Base-by-base conservation (phyloP, 345 rosid species). In the Rubroshorea leprosula region DNA sequence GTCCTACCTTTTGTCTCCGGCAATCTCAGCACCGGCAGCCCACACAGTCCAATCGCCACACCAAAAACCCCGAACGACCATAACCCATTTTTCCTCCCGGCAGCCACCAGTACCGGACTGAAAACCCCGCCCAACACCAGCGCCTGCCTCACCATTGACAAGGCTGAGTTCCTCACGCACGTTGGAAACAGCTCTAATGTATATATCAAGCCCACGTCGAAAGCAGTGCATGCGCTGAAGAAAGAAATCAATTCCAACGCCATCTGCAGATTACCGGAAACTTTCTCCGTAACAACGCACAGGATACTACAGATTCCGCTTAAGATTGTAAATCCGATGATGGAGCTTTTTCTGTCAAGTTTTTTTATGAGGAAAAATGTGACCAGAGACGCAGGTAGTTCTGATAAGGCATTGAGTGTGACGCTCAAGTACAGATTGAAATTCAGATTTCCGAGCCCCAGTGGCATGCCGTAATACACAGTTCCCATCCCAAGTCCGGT, bases 391-490 rank as follows among this genome's bases (percentile, higher is more conserved):
- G 87, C 60, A 0, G 89, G 97, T 10, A 89, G 66, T 62, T 86
- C 91, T 13, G 84, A 77, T 38, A 86, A 68, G 54, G 84, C 94
- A 39, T 89, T 86, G 11, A 79, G 63, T 14, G 80, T 69, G 16
- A 81, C 83, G 52, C 94, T 76, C 31, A 80, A 35, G 62, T 84
- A 89, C n/a, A 82, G 78, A 56, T 79, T 76, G 70, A 82, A 76
- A 7, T 72, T 61, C 31, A 84, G 67, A 54, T 76, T 27, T 8
- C 31, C 31, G 31, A 27, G 31, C 31, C 31, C 31, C 31, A 27
- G 8, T 27, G 31, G 31, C 31, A 27, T 27, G 8, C 31, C 31
- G 31, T 27, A 27, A 27, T 27, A 27, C 4, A 27, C 31, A 4
- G 8, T 27, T 8, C 31, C 31, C 5, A 27, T 27, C 8, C 31